A percentile compares a stretch with the other conserved stretches of the same genome.
Conservation (phyloP, 768 basidiomycete genomes). For the Jaapia argillacea region DNA sequence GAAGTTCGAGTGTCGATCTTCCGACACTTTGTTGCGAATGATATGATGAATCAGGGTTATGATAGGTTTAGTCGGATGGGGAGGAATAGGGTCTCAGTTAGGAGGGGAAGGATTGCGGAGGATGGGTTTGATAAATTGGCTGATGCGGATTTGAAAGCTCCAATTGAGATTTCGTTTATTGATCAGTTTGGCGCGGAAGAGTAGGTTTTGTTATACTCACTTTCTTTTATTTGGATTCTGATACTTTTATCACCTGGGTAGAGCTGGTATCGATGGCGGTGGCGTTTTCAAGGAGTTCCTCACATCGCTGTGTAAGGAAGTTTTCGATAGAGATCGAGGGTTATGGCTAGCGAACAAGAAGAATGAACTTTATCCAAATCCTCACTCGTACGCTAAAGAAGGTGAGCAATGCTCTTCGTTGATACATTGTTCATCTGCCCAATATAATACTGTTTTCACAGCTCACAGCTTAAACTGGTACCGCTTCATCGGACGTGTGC, state of each 20-base stretch:
- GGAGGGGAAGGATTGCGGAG: conserved; percentile 73
- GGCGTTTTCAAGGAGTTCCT: conserved; percentile 98
- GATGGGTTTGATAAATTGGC: conserved; percentile 85
- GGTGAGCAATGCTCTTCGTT: conserved; percentile 30
- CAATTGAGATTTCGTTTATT: conserved; percentile 83
- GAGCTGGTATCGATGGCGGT: conserved; percentile 91
- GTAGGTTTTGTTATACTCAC: conserved; percentile 45
- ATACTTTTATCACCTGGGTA: too few species aligned
- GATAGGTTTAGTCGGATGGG: conserved; percentile 11
- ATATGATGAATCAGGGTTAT: conserved; percentile 23
- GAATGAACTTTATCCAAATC: conserved; percentile 93
- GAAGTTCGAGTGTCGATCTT: conserved; percentile 86
- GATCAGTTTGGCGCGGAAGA: conserved; percentile 83
- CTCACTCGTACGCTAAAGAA: conserved; percentile 86
- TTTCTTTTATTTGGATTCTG: not conserved
- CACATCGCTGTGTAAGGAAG: conserved; percentile 86
- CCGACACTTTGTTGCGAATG: conserved; percentile 69
- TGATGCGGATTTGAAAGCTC: conserved; percentile 71
- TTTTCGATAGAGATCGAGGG: conserved; percentile 90
- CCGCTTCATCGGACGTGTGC: conserved; percentile 82
- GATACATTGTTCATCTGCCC: conserved; percentile 1
- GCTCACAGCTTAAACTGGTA: conserved; percentile 88
- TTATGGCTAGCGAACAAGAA: conserved; percentile 87
- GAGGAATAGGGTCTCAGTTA: conserved; percentile 39
- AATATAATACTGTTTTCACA: conserved; percentile 18